Evolutionary conservation across 1,139 yeast genomes (phyloP).

Genomic region (Citeromyces siamensis): DNA sequence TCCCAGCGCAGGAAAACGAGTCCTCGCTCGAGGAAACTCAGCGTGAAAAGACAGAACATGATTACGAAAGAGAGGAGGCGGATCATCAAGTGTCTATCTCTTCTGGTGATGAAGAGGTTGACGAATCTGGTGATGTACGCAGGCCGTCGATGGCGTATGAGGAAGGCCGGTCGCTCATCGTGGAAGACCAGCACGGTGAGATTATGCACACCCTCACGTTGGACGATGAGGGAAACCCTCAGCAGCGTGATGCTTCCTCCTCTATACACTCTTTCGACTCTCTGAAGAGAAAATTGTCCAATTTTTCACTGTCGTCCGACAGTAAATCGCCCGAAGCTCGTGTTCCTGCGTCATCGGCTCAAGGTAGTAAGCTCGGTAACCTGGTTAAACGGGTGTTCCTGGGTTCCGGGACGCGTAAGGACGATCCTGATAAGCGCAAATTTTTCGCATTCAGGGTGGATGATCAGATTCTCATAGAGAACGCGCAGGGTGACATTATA

Average conservation of each 20-base stretch:
- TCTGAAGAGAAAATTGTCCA: constrained; percentile 3
- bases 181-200: constrained; percentile 82
- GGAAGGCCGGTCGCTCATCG: constrained; percentile 57
- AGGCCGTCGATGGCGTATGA: constrained; percentile 44
- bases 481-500: constrained; percentile 84
- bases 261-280: constrained; percentile 5
- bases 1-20: constrained; percentile 5
- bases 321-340: neutral
- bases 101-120: neutral
- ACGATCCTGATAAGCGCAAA: constrained; percentile 11
- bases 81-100: no score
- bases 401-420: neutral
- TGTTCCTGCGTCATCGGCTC: neutral
- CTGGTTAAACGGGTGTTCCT: constrained; percentile 2
- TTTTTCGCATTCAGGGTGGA: constrained; percentile 53
- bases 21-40: neutral
- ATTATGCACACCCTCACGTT: constrained; percentile 22
- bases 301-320: neutral
- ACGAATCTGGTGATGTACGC: constrained; percentile 7
- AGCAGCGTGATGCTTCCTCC: neutral
- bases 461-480: constrained; percentile 71
- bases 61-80: neutral
- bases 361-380: neutral
- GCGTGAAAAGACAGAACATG: neutral
- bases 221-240: neutral